phyloP scores from a whole-genome alignment of 2,329 filamentous ascomycete species.

The Cladosporium sp. region DNA sequence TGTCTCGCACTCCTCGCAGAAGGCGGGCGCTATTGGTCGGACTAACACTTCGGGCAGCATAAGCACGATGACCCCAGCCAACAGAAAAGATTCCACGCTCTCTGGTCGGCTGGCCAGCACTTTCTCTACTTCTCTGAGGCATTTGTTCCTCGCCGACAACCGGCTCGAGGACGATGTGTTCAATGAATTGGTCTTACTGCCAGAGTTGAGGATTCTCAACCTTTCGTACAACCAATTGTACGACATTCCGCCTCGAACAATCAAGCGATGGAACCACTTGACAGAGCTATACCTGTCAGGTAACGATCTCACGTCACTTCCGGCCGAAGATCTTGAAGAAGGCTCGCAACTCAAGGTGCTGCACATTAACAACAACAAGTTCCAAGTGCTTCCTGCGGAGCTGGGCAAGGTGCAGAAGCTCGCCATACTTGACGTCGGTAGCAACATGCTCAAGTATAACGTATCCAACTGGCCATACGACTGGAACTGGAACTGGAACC shows the following conservation, averaged over 20 bases:
- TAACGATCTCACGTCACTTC: slow-evolving; percentile 87
- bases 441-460: slow-evolving; percentile 96
- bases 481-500: slow-evolving; percentile 99
- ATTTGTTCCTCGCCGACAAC: slow-evolving; percentile 90
- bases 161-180: slow-evolving; percentile 93
- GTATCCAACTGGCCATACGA: slow-evolving; percentile 99
- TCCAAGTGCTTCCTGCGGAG: slow-evolving; percentile 93
- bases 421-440: slow-evolving; percentile 88
- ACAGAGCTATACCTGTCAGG: slow-evolving; percentile 92
- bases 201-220: slow-evolving; percentile 85
- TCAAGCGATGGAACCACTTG: slow-evolving; percentile 86
- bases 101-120: slow-evolving; percentile 79
- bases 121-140: slow-evolving; percentile 80
- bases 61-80: slow-evolving; percentile 54
- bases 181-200: slow-evolving; percentile 79
- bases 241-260: slow-evolving; percentile 84
- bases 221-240: slow-evolving; percentile 92
- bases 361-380: slow-evolving; percentile 97
- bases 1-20: slow-evolving; percentile 75
- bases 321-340: slow-evolving; percentile 91
- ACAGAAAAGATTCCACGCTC: slow-evolving; percentile 85
- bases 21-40: slow-evolving; percentile 56
- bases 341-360: slow-evolving; percentile 82
- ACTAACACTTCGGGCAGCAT: slow-evolving; percentile 70
- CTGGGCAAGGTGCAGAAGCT: slow-evolving; percentile 92